These are phyloP conservation scores for Epithemia pelagica DNA, from an alignment of 108 stramenopile species.

Conservation along the genomic window DNA sequence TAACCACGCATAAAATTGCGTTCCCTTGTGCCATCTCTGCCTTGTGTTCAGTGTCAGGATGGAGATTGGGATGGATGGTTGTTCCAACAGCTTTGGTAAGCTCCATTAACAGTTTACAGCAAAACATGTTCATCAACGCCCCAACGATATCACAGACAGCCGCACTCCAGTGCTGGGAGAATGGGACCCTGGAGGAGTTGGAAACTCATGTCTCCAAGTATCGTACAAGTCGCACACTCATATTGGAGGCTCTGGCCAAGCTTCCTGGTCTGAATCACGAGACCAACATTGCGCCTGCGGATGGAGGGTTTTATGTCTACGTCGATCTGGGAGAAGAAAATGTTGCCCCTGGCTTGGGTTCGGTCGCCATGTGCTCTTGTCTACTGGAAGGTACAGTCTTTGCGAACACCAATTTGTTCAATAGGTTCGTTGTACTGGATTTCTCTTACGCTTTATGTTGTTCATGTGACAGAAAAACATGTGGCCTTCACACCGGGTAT, in stretches of 20 bases:
- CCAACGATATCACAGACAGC: conserved; percentile 88
- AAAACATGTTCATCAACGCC: conserved; percentile 94
- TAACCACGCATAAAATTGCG: background rate
- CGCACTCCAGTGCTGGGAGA: conserved; percentile 76
- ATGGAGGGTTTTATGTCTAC: conserved; percentile 92
- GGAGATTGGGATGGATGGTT: conserved; percentile 91
- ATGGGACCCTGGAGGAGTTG: conserved; percentile 60
- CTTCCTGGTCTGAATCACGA: conserved; percentile 30
- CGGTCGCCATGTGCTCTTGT: conserved; percentile 51
- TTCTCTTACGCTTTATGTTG: too few species aligned
- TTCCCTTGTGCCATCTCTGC: background rate
- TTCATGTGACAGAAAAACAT: conserved; percentile 48
- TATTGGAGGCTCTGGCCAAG: conserved; percentile 42
- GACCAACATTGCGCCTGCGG: conserved; percentile 71
- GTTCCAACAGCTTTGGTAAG: conserved; percentile 60
- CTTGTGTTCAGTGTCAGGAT: conserved; percentile 68
- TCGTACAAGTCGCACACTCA: conserved; percentile 40
- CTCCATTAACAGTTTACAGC: conserved; percentile 73
- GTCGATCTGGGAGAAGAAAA: conserved; percentile 72
- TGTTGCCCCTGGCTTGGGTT: conserved; percentile 43
- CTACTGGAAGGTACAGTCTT: conserved; percentile 44
- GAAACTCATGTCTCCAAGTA: conserved; percentile 77
- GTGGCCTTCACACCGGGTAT: conserved; percentile 88
- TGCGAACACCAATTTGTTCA: too few species aligned
- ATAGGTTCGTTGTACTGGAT: too few species aligned